Evolutionary conservation across 768 basidiomycete species (phyloP).

Genomic region (Collybia sordida): DNA sequence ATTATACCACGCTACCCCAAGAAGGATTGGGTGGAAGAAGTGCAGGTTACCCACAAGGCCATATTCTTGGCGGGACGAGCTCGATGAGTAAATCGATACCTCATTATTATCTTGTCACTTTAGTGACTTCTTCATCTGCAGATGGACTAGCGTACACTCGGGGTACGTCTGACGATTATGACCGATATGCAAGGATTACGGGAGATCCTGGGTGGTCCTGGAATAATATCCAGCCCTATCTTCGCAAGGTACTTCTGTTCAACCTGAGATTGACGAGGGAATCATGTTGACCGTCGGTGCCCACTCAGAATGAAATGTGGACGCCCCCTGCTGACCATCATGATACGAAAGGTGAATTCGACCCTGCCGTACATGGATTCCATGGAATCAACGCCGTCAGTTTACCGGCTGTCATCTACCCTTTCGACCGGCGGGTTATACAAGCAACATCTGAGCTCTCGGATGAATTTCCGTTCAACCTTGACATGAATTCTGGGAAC

Average conservation of each 20-base stretch:
- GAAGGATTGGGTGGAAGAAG: slow-evolving; percentile 17
- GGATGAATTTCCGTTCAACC: slow-evolving; percentile 37
- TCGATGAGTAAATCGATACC: slow-evolving; percentile 17
- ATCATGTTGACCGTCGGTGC: not conserved
- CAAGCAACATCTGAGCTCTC: slow-evolving; percentile 30
- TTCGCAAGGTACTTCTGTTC: slow-evolving; percentile 12
- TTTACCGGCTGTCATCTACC: slow-evolving; percentile 18
- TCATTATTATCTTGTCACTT: not conserved
- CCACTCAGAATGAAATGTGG: slow-evolving; percentile 25
- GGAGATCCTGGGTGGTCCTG: slow-evolving; percentile 29
- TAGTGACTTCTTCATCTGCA: not conserved
- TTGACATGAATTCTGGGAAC: slow-evolving; percentile 41
- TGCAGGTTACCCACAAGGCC: slow-evolving; percentile 19
- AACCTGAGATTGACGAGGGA: not conserved
- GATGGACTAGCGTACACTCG: slow-evolving; percentile 23
- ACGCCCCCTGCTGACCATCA: slow-evolving; percentile 26
- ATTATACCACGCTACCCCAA: slow-evolving; percentile 27
- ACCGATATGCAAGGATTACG: slow-evolving; percentile 21
- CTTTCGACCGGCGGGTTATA: slow-evolving; percentile 32
- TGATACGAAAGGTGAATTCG: slow-evolving; percentile 29
- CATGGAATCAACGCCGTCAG: slow-evolving; percentile 26
- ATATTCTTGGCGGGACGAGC: slow-evolving; percentile 30
- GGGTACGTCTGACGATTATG: slow-evolving; percentile 24
- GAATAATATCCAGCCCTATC: slow-evolving; percentile 18
- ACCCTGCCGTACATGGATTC: slow-evolving; percentile 27